Base-by-base conservation (phyloP, 495 filamentous ascomycete genomes). In the Penicillium chermesinum region DNA sequence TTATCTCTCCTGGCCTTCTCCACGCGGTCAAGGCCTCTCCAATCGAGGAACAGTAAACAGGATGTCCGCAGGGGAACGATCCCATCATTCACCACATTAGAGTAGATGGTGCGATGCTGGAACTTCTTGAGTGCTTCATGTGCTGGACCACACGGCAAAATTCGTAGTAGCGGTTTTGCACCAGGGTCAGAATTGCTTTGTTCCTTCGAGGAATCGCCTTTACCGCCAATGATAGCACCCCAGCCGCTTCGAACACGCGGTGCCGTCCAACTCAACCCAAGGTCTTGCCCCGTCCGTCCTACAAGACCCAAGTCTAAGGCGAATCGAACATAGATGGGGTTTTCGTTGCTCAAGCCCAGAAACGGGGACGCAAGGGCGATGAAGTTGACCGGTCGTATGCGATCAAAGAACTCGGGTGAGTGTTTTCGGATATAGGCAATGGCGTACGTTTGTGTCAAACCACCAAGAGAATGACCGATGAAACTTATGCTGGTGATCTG, bases 391-490 rank as follows among this genome's bases (percentile, higher is more conserved):
- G 94, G 93, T 53, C 80, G 81, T 52, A 96, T 94, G 2, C 81
- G 70, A 20, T 89, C 80, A 55, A 97, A 98, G 62, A 98, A 97
- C 17, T 81, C 71, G 0, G 93, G 94, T 1, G 87, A 91, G 58
- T 98, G 88, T 58, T 97, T 97, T 50, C 95, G 86, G 21, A 98
- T 96, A 66, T 97, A 98, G 30, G 91, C 93, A 40, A 98, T 86
- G 2, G 93, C 93, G 65, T 98, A 98, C 2, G 84, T 95, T 65
- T 98, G 93, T 30, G 95, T 74, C 32, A 96, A 69, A 0, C 93
- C 93, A 25, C 93, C 93, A 1, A 98, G 78, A 4, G 91, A 96
- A 62, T 98, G 93, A 1, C 81, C 91, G 50, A 98, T 78, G 60
- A 98, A 96, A 56, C 90, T 96, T 59, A 98, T 97, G 59, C 89